phyloP scores from a whole-genome alignment of 352 stramenopile species.

The Globisporangium nunn region DNA sequence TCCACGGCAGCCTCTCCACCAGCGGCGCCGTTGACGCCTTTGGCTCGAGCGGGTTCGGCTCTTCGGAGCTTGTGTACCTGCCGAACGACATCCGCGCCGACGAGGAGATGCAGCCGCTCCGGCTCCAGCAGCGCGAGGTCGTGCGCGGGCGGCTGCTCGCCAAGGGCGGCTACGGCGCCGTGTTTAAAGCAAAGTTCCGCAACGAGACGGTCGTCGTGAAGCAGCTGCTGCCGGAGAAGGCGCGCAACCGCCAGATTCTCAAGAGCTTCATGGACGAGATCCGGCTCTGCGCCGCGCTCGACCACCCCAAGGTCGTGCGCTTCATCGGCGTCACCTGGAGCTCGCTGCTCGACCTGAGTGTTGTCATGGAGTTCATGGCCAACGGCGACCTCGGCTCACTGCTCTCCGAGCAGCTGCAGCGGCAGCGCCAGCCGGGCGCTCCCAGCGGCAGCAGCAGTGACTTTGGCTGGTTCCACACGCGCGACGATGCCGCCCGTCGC shows the following conservation, averaged over 20 bases:
- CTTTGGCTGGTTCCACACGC: slow-evolving; percentile 13
- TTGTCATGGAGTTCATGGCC: slow-evolving; percentile 44
- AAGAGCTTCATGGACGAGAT: slow-evolving; percentile 61
- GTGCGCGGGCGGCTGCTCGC: slow-evolving; percentile 19
- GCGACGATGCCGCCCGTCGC: too few relatives aligned
- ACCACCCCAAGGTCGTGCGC: slow-evolving; percentile 42
- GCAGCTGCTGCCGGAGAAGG: slow-evolving; percentile 27
- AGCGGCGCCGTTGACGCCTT: not conserved
- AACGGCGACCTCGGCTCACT: slow-evolving; percentile 35
- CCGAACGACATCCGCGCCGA: slow-evolving; percentile 31
- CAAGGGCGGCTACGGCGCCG: slow-evolving; percentile 26
- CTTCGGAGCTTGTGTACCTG: slow-evolving; percentile 14
- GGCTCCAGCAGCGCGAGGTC: slow-evolving; percentile 24
- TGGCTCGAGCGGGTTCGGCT: not conserved
- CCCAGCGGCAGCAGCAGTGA: not conserved
- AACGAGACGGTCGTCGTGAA: slow-evolving; percentile 29
- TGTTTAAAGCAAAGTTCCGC: slow-evolving; percentile 24
- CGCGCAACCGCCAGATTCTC: slow-evolving; percentile 18
- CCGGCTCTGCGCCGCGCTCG: slow-evolving; percentile 45
- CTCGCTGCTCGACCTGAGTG: slow-evolving; percentile 35
- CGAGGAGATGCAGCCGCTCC: slow-evolving; percentile 25
- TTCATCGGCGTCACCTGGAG: slow-evolving; percentile 55
- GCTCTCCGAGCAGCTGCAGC: slow-evolving; percentile 17
- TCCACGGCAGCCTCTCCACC: slow-evolving; percentile 9
- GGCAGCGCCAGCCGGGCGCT: slow-evolving; percentile 3